Evolutionary conservation across 2,329 filamentous ascomycete genomes (phyloP), one percentile per base, ranked within the genome.

Genomic region (Alternaria incomplexa): DNA sequence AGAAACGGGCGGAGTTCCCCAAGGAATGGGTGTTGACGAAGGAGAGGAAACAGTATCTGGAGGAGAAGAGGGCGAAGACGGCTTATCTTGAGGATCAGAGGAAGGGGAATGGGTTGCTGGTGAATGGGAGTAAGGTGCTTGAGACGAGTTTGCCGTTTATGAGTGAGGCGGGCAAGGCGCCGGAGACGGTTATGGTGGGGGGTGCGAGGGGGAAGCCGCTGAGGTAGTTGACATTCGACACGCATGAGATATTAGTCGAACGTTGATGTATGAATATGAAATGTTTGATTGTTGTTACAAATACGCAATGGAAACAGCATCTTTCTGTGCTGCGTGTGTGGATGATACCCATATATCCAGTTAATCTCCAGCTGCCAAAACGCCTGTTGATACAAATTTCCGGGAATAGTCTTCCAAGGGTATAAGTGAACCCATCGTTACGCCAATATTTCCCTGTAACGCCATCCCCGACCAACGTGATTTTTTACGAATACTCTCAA

Each of bases 1-100:
- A 91, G 83, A 79, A 79, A 45, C 88, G 87, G 77, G 85, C 88
- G 58, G 86, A 84, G 67, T 98, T 97, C 80, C 96, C 96, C 3
- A 86, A 88, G 71, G 88, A 89, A 70, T 99, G 96, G 96, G 87
- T 86, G 62, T 82, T 99, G 85, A 94, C 91, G 2, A 82, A 87
- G 50, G 85, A 91, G 81, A 86, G 93, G 66, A 86, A 85, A 75
- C 77, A 83, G 73, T 85, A 91, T 79, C 83, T 97, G 54, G 86
- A 88, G n/a, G 85, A 84, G 45, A 82, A 84, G 63, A 86, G 93
- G 56, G 77, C 84, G 63, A 77, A 85, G 75, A 76, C 83, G 22
- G 77, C 85, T 54, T 71, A 85, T 62, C 79, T 84, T 26, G 91
- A 95, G 69, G 79, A 85, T 64, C 64, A 82, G 72, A 86, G 82